Percentiles rank a stretch among this genome's conserved stretches.
Evolutionary conservation across 768 basidiomycete species (phyloP).

Genomic region (Boletus edulis): DNA sequence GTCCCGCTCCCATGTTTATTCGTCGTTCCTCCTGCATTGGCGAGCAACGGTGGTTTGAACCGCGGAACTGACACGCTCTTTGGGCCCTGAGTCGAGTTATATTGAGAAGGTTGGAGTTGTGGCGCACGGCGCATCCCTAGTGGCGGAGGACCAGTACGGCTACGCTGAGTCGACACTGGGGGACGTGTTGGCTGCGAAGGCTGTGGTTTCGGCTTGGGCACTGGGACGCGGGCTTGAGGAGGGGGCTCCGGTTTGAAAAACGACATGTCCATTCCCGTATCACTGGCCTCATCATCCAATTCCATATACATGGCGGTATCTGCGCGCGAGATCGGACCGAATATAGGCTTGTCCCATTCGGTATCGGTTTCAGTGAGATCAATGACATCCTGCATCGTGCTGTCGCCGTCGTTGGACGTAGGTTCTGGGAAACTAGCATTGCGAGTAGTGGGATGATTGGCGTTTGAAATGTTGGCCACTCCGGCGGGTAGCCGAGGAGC

Average conservation of each 20-base stretch:
- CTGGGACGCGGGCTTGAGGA: background rate
- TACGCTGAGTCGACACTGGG: conserved; percentile 11
- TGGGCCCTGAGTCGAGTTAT: conserved; percentile 16
- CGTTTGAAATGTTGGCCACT: background rate
- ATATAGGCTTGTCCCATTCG: conserved; percentile 8
- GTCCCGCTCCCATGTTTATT: background rate
- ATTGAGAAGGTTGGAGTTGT: conserved; percentile 20
- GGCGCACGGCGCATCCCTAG: conserved; percentile 29
- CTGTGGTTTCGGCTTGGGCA: background rate
- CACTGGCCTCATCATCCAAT: conserved; percentile 14
- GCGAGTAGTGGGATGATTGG: background rate
- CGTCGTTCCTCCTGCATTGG: background rate
- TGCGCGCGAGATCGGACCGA: background rate
- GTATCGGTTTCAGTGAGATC: conserved; percentile 24
- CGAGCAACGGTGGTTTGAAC: conserved; percentile 29
- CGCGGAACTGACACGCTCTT: conserved; percentile 18
- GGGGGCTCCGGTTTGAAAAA: conserved; percentile 8
- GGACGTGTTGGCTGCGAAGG: conserved; percentile 4
- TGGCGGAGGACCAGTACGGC: conserved; percentile 20
- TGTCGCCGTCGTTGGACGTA: conserved; percentile 3
- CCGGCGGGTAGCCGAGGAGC: background rate
- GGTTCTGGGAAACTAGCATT: background rate
- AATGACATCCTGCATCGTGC: conserved; percentile 14
- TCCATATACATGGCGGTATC: conserved; percentile 13
- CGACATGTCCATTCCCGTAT: conserved; percentile 18